phyloP scores from a whole-genome alignment of 257 asterid genomes.

The Ehretia macrophylla region DNA sequence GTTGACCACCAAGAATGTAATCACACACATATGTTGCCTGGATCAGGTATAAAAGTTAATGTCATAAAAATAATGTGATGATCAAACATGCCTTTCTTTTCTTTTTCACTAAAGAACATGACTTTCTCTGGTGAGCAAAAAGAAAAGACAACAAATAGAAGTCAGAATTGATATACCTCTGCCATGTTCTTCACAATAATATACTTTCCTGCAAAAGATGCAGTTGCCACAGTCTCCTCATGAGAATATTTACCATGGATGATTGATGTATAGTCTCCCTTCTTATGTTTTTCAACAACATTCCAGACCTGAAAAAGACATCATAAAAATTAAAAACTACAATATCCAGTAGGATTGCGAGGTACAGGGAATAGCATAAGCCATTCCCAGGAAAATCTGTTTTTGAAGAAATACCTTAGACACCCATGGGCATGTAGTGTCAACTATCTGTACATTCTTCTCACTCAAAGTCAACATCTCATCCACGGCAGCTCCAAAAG shows the following conservation, averaged over 20 bases:
- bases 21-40: constrained; percentile 96
- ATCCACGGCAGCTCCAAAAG: constrained; percentile 91
- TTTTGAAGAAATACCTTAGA: constrained; percentile 52
- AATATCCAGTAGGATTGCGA: neutral
- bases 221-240: constrained; percentile 97
- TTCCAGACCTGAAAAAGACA: constrained; percentile 71
- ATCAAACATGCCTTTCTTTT: neutral
- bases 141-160: neutral
- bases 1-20: constrained; percentile 83
- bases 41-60: constrained; percentile 10
- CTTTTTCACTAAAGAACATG: neutral
- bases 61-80: neutral
- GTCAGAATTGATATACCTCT: constrained; percentile 55
- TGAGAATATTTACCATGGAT: constrained; percentile 92
- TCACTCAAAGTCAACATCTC: constrained; percentile 83
- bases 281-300: constrained; percentile 92
- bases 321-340: neutral
- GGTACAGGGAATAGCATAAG: neutral
- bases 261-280: constrained; percentile 88
- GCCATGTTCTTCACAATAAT: constrained; percentile 81
- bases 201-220: constrained; percentile 95
- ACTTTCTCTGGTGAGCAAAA: neutral
- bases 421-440: constrained; percentile 99
- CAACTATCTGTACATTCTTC: constrained; percentile 90
- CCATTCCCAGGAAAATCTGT: neutral